A percentile compares a stretch with the other conserved stretches of the same genome.
These are phyloP conservation scores for Pyricularia sp. DNA, from an alignment of 2,329 filamentous ascomycete species.

Conservation along the genomic window DNA sequence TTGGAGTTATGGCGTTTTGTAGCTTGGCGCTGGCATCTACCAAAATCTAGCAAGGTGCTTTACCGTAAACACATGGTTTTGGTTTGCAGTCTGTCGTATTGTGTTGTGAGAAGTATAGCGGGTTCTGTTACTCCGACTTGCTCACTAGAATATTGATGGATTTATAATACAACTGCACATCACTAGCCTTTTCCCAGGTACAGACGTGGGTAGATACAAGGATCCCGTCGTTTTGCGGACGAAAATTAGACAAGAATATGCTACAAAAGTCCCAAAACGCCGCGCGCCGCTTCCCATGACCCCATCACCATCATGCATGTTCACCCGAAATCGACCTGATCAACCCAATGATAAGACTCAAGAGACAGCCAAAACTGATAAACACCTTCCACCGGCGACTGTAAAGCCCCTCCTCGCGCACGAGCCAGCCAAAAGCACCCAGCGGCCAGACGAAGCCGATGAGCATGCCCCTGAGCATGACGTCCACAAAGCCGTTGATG, in stretches of 20 bases:
- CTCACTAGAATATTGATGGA: not conserved
- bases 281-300: not conserved
- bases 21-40: not conserved
- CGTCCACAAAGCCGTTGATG: conserved; percentile 58
- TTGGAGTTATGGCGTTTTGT: not conserved
- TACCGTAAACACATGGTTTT: not conserved
- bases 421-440: conserved; percentile 74
- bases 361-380: conserved; percentile 72
- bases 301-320: conserved; percentile 7
- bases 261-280: not conserved
- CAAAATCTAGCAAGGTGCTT: not conserved
- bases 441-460: conserved; percentile 95
- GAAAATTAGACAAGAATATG: not conserved
- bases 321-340: conserved; percentile 39
- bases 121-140: not conserved
- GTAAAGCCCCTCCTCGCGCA: conserved; percentile 82
- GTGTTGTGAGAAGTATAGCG: not conserved
- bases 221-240: not conserved
- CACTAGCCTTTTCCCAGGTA: not conserved
- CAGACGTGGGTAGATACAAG: not conserved
- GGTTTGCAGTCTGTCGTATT: not conserved
- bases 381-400: conserved; percentile 76
- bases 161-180: not conserved
- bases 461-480: conserved; percentile 78
- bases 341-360: conserved; percentile 70